phyloP scores from a whole-genome alignment of 2,329 filamentous ascomycete species.

The Kalmusia sp. region DNA sequence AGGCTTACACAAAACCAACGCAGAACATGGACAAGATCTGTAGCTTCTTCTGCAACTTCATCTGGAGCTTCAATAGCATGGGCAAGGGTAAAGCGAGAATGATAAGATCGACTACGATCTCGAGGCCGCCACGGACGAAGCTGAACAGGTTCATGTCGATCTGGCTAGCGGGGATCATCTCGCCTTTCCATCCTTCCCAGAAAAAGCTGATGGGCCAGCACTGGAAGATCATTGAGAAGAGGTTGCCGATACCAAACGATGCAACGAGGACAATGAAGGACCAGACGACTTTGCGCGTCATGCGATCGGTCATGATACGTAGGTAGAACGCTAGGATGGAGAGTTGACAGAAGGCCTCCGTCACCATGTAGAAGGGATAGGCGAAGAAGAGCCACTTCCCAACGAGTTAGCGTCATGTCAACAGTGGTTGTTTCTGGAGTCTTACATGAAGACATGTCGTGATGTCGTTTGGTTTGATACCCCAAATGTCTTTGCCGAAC shows the following conservation, averaged over 20 bases:
- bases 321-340: slow-evolving; percentile 43
- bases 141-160: slow-evolving; percentile 48
- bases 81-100: slow-evolving; percentile 32
- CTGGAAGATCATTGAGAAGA: slow-evolving; percentile 41
- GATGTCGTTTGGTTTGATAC: slow-evolving; percentile 32
- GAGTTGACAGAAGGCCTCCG: slow-evolving; percentile 35
- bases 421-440: slow-evolving; percentile 1
- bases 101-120: slow-evolving; percentile 32
- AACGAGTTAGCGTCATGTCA: no score
- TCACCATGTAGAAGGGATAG: slow-evolving; percentile 38
- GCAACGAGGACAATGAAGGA: slow-evolving; percentile 27
- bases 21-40: slow-evolving; percentile 23
- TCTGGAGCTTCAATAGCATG: slow-evolving; percentile 28
- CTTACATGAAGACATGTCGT: slow-evolving; percentile 24
- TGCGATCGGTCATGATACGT: slow-evolving; percentile 33
- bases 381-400: slow-evolving; percentile 37
- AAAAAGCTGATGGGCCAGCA: slow-evolving; percentile 48
- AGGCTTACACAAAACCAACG: slow-evolving; percentile 2
- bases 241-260: slow-evolving; percentile 33
- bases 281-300: slow-evolving; percentile 24
- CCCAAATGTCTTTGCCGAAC: slow-evolving; percentile 42
- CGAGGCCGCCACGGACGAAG: slow-evolving; percentile 42
- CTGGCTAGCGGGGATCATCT: slow-evolving; percentile 39
- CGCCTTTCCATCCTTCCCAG: slow-evolving; percentile 50
- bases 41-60: slow-evolving; percentile 33